phyloP scores from a whole-genome alignment of 352 stramenopile genomes.

The Elongisporangium prolatum region DNA sequence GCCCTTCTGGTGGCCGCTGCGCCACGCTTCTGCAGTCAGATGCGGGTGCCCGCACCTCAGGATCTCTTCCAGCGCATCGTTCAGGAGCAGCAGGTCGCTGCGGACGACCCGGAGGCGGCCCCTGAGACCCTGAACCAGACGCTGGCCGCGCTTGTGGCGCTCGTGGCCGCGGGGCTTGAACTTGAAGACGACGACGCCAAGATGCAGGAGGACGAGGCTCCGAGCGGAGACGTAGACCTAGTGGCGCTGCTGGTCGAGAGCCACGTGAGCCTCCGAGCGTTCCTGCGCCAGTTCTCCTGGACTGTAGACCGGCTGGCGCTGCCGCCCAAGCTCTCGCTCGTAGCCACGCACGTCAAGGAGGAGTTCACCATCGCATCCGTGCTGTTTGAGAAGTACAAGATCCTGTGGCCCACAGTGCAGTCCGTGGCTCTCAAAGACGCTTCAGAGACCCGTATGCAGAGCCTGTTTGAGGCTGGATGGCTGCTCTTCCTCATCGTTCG shows the following conservation, averaged over 20 bases:
- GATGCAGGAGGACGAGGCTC: slow-evolving; percentile 4
- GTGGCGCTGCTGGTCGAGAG: slow-evolving; percentile 38
- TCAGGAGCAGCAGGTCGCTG: background rate
- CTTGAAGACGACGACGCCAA: background rate
- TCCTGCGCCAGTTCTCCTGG: slow-evolving; percentile 68
- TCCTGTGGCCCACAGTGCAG: slow-evolving; percentile 48
- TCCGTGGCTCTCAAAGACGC: slow-evolving; percentile 6
- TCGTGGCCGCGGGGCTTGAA: background rate
- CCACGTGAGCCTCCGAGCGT: slow-evolving; percentile 52
- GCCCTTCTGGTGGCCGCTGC: background rate
- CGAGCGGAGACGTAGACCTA: slow-evolving; percentile 11
- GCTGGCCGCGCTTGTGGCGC: background rate
- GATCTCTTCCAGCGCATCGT: background rate
- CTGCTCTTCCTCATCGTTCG: slow-evolving; percentile 68
- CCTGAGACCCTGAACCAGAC: background rate
- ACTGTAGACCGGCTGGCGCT: slow-evolving; percentile 79
- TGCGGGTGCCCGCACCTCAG: background rate
- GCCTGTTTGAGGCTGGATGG: slow-evolving; percentile 68
- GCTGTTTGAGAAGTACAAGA: slow-evolving; percentile 74
- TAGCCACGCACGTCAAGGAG: slow-evolving; percentile 74
- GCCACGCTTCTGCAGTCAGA: background rate
- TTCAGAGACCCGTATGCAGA: slow-evolving; percentile 13
- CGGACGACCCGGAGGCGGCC: background rate
- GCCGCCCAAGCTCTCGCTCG: slow-evolving; percentile 58
- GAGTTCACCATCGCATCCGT: slow-evolving; percentile 71